These are phyloP conservation scores for Berberis thunbergii DNA, from an alignment of 164 flowering plant species.

Conservation along the genomic window DNA sequence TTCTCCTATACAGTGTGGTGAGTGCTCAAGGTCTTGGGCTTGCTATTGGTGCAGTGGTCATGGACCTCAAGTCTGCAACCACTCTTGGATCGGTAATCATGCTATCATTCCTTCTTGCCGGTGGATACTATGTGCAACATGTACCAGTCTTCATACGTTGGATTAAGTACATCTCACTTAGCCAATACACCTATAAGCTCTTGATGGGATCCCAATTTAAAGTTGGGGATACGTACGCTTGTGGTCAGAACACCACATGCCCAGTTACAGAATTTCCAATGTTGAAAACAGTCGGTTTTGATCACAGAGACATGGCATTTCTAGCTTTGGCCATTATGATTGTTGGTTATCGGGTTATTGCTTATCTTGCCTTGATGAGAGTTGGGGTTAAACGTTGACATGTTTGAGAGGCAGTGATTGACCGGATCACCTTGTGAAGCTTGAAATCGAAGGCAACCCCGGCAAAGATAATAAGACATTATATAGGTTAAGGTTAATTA, in stretches of 20 bases:
- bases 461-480: too few relatives aligned
- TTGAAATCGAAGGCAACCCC: too few relatives aligned
- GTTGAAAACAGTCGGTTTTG: neutral
- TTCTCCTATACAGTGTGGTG: neutral
- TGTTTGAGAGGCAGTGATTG: too few relatives aligned
- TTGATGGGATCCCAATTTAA: neutral
- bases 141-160: constrained; percentile 7
- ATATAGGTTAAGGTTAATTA: too few relatives aligned
- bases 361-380: neutral
- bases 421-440: too few relatives aligned
- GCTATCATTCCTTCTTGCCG: neutral
- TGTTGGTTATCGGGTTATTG: neutral
- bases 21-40: constrained; percentile 8
- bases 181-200: neutral
- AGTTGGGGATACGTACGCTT: neutral
- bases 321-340: neutral
- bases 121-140: constrained; percentile 6
- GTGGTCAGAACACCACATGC: neutral
- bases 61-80: constrained; percentile 6
- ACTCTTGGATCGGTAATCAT: neutral
- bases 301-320: neutral
- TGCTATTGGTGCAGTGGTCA: constrained; percentile 7
- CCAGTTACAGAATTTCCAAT: neutral
- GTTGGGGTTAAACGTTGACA: neutral
- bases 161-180: constrained; percentile 8